These are phyloP conservation scores for Xerocomus potaroensis DNA, from an alignment of 768 basidiomycete genomes.

Conservation along the genomic window DNA sequence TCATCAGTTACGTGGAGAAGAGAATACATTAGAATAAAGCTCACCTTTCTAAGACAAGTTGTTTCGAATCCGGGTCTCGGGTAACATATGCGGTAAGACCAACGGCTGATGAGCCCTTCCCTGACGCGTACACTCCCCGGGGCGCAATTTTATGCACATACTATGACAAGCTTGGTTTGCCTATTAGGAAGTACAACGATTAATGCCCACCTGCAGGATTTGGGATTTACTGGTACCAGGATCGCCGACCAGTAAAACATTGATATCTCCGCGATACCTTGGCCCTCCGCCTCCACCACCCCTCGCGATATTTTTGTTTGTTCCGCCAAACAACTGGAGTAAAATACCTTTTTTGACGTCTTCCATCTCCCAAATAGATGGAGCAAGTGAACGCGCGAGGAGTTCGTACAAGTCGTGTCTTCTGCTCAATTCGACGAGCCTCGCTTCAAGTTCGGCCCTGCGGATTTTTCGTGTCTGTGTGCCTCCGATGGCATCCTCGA, in stretches of 20 bases:
- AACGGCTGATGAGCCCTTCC: constrained; percentile 97
- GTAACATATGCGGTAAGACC: constrained; percentile 99
- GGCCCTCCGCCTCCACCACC: constrained; percentile 97
- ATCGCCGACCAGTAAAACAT: constrained; percentile 94
- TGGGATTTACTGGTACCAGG: constrained; percentile 97
- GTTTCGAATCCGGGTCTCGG: constrained; percentile 96
- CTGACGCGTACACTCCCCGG: constrained; percentile 94
- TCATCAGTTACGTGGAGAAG: constrained; percentile 3
- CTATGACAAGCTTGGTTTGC: constrained; percentile 35
- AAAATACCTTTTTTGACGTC: constrained; percentile 99
- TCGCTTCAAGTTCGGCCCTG: constrained; percentile 73
- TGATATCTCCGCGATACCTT: constrained; percentile 96
- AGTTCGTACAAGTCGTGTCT: constrained; percentile 83
- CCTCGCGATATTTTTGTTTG: constrained; percentile 89
- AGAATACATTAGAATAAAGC: constrained; percentile 6
- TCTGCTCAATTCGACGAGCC: constrained; percentile 66
- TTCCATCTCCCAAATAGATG: constrained; percentile 97
- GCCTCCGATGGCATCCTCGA: constrained; percentile 44
- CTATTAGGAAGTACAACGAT: background rate
- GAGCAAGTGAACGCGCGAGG: constrained; percentile 81
- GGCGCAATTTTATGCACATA: constrained; percentile 99
- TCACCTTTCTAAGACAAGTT: constrained; percentile 93
- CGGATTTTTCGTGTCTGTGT: constrained; percentile 35
- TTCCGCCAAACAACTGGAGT: constrained; percentile 94
- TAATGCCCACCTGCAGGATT: constrained; percentile 69